A percentile compares a stretch with the other conserved stretches of the same genome.
Conservation (phyloP, 176 grass and related monocot species). For the Calamus simplicifolius region DNA sequence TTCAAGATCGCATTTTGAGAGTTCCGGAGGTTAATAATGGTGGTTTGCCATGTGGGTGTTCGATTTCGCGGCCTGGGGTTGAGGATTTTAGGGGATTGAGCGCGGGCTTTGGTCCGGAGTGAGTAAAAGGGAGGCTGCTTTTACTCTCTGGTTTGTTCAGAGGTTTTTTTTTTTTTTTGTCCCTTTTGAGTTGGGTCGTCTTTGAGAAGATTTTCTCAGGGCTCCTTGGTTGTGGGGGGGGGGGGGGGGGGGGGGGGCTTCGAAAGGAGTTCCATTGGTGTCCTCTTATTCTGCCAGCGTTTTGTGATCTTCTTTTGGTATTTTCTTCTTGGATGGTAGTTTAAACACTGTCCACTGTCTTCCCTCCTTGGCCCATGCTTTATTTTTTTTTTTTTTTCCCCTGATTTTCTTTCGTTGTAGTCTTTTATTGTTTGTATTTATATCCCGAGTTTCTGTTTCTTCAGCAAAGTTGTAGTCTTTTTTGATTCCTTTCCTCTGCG, state of each 20-base stretch:
- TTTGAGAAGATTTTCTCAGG: not conserved
- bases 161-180: not conserved
- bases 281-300: no score
- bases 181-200: not conserved
- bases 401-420: not conserved
- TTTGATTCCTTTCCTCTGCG: not conserved
- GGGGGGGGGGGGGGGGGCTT: no score
- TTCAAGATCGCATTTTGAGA: constrained; percentile 5
- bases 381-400: not conserved
- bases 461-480: no score
- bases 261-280: no score
- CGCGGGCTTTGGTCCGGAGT: not conserved
- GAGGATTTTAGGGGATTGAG: not conserved
- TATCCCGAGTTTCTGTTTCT: no score
- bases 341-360: not conserved
- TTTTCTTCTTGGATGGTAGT: not conserved
- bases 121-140: not conserved
- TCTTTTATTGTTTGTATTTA: no score
- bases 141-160: not conserved
- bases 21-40: not conserved
- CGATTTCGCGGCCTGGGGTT: not conserved
- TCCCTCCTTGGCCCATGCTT: no score
- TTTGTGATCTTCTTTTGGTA: not conserved
- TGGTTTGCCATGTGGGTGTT: not conserved
- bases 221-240: no score